Evolutionary conservation across 495 filamentous ascomycete species (phyloP).

Genomic region (Neurospora sublineolata): DNA sequence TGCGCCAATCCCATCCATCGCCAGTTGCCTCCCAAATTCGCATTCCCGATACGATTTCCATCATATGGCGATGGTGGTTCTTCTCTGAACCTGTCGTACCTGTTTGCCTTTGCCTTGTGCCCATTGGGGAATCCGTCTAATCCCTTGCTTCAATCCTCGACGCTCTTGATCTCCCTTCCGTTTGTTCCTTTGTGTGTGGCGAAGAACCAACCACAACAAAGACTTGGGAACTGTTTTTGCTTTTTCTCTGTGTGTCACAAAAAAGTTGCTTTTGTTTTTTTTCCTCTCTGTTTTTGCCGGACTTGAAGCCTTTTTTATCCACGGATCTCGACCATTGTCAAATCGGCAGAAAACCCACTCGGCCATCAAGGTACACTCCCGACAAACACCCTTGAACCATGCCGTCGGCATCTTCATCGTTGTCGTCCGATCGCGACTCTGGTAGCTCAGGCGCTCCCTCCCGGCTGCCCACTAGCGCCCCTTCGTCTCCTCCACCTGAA

Average conservation of each 20-base stretch:
- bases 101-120: not conserved
- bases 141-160: not conserved
- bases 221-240: not conserved
- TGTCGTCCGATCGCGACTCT: slow-evolving; percentile 17
- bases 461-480: slow-evolving; percentile 26
- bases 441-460: slow-evolving; percentile 19
- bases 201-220: not conserved
- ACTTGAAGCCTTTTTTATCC: not conserved
- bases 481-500: slow-evolving; percentile 30
- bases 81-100: not conserved
- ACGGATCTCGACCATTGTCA: not conserved
- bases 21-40: not conserved
- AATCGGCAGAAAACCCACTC: not conserved
- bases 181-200: not conserved
- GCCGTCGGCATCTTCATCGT: slow-evolving; percentile 14
- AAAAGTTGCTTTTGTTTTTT: not conserved
- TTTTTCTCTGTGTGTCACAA: not conserved
- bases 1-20: not conserved
- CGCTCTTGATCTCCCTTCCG: not conserved
- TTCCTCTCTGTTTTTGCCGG: not conserved
- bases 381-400: slow-evolving; percentile 2
- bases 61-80: not conserved
- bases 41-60: not conserved
- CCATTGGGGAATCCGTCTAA: not conserved
- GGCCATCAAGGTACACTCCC: not conserved